These are phyloP conservation scores for Jatropha curcas DNA, from an alignment of 345 rosid species.

Conservation along the genomic window DNA sequence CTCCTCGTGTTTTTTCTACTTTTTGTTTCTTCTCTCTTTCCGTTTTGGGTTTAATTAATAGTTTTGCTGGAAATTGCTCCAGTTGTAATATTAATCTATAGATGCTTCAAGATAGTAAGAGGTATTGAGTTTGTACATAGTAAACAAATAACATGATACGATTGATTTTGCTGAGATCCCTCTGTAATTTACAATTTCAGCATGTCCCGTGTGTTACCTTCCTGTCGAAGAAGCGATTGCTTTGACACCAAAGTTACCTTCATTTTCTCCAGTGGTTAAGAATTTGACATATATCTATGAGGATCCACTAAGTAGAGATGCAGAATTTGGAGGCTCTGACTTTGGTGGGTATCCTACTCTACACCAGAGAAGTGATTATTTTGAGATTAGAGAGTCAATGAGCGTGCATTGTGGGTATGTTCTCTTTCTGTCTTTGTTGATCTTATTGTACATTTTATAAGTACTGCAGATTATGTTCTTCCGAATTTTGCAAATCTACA, in stretches of 20 bases:
- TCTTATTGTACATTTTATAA: not conserved
- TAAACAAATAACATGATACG: not conserved
- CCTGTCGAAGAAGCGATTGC: conserved; percentile 91
- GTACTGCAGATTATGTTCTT: conserved; percentile 3
- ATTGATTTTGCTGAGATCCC: conserved; percentile 24
- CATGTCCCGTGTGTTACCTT: conserved; percentile 98
- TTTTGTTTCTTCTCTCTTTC: not conserved
- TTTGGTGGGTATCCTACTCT: conserved; percentile 97
- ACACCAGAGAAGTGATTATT: conserved; percentile 77
- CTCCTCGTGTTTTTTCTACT: not conserved
- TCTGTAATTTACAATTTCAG: conserved; percentile 45
- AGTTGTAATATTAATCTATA: not conserved
- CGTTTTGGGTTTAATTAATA: conserved; percentile 4
- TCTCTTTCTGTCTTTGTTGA: not conserved
- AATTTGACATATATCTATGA: conserved; percentile 70
- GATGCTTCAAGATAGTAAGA: not conserved
- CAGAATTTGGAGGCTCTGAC: conserved; percentile 95
- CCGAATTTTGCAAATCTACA: not conserved
- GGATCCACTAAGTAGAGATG: conserved; percentile 53
- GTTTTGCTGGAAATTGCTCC: not conserved
- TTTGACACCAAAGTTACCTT: conserved; percentile 79
- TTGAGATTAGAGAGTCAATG: conserved; percentile 81
- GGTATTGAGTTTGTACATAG: not conserved
- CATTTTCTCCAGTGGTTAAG: conserved; percentile 78
- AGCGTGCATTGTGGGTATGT: conserved; percentile 89